A percentile compares a stretch with the other conserved stretches of the same genome.
These are phyloP conservation scores for Solanum chiquidenum DNA, from an alignment of 257 asterid genomes.

Conservation along the genomic window DNA sequence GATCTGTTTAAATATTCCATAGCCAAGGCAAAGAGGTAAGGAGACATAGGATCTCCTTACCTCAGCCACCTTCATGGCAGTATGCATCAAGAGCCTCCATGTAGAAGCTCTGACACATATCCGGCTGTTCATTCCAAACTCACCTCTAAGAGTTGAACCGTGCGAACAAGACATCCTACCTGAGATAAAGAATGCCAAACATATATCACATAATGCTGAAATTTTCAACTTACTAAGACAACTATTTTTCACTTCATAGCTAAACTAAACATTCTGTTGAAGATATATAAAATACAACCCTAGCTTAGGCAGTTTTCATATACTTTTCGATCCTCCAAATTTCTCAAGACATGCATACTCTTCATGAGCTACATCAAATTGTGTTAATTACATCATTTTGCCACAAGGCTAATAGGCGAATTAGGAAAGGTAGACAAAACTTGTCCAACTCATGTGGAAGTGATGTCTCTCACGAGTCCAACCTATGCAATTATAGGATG, in stretches of 20 bases:
- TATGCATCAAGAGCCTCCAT: constrained; percentile 49
- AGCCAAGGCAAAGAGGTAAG: background rate
- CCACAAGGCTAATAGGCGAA: background rate
- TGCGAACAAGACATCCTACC: background rate
- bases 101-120: constrained; percentile 47
- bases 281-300: background rate
- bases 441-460: background rate
- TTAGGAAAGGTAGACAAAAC: background rate
- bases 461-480: background rate
- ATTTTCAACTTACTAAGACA: background rate
- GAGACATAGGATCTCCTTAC: background rate
- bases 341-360: background rate
- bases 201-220: background rate
- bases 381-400: background rate
- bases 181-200: background rate
- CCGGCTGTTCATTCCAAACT: constrained; percentile 21
- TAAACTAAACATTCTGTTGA: background rate
- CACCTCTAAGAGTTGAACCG: background rate
- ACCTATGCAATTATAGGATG: background rate
- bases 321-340: background rate
- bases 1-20: background rate
- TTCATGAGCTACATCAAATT: background rate
- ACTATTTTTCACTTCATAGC: background rate
- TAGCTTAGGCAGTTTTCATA: background rate
- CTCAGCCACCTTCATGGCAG: constrained; percentile 33